Evolutionary conservation across 129 eudicot genomes (phyloP).

Genomic region (Flaveria ramosissima): DNA sequence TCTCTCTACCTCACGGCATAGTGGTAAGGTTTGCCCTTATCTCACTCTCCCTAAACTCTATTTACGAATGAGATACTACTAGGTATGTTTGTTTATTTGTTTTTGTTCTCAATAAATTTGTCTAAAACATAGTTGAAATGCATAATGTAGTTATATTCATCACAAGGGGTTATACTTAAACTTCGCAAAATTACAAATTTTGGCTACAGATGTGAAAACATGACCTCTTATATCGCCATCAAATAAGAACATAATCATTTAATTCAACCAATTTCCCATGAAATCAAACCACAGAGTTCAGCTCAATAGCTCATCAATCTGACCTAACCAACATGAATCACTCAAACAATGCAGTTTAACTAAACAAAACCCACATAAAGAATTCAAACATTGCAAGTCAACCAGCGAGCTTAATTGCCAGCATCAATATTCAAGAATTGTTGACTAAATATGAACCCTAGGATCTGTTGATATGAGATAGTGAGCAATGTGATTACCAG

Average conservation of each 20-base stretch:
- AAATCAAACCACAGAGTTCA: neutral
- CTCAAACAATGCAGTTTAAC: neutral
- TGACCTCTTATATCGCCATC: neutral
- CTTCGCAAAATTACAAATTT: neutral
- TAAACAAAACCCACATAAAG: neutral
- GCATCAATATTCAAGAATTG: neutral
- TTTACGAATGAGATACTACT: no score
- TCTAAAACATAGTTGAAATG: neutral
- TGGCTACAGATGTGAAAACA: neutral
- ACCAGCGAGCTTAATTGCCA: neutral
- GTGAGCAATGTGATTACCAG: slow-evolving; percentile 28
- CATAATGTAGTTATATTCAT: neutral
- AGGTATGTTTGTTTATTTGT: neutral
- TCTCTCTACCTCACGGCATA: no score
- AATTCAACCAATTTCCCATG: neutral
- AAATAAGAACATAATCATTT: neutral
- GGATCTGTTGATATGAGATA: slow-evolving; percentile 6
- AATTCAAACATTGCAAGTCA: slow-evolving; percentile 2
- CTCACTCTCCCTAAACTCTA: no score
- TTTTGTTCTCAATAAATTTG: neutral
- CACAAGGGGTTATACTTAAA: neutral
- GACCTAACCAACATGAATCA: neutral
- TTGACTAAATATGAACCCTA: neutral
- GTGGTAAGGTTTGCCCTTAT: no score
- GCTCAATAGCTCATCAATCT: neutral